Evolutionary conservation across 1,284 basidiomycete genomes (phyloP).

Genomic region (Taiwanofungus camphoratus): DNA sequence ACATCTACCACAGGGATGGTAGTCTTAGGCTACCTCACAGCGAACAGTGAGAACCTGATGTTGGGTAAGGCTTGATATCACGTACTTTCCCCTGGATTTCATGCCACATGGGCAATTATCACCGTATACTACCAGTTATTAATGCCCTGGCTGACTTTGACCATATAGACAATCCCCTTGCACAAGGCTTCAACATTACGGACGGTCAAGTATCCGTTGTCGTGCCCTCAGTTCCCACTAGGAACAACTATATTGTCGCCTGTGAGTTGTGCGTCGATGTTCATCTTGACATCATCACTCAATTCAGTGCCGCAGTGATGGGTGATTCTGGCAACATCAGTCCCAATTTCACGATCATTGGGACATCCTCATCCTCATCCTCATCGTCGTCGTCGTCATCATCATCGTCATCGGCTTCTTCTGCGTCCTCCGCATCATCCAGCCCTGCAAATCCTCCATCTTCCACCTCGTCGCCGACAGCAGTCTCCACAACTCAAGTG

Average conservation of each 20-base stretch:
- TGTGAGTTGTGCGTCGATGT: conserved; percentile 15
- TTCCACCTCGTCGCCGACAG: background rate
- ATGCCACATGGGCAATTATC: no score
- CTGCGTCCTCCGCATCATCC: background rate
- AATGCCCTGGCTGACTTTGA: no score
- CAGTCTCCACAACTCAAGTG: background rate
- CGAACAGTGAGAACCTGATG: conserved; percentile 29
- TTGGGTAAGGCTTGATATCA: no score
- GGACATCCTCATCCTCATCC: conserved; percentile 10
- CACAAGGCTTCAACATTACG: conserved; percentile 18
- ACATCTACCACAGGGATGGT: conserved; percentile 31
- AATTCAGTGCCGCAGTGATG: conserved; percentile 33
- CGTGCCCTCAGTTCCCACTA: conserved; percentile 22
- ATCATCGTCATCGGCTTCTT: background rate
- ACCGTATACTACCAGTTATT: no score
- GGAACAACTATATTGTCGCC: conserved; percentile 26
- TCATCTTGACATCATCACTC: conserved; percentile 1
- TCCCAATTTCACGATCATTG: conserved; percentile 32
- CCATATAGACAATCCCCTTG: conserved; percentile 24
- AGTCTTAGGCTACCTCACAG: conserved; percentile 30
- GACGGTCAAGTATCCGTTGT: conserved; percentile 21
- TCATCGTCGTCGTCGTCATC: conserved; percentile 5
- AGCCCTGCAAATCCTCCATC: background rate
- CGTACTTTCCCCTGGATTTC: no score
- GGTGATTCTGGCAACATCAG: conserved; percentile 47